Evolutionary conservation across 2,329 filamentous ascomycete species (phyloP), one percentile per base, ranked within the genome.

Genomic region (Trichoderma aggressivum): DNA sequence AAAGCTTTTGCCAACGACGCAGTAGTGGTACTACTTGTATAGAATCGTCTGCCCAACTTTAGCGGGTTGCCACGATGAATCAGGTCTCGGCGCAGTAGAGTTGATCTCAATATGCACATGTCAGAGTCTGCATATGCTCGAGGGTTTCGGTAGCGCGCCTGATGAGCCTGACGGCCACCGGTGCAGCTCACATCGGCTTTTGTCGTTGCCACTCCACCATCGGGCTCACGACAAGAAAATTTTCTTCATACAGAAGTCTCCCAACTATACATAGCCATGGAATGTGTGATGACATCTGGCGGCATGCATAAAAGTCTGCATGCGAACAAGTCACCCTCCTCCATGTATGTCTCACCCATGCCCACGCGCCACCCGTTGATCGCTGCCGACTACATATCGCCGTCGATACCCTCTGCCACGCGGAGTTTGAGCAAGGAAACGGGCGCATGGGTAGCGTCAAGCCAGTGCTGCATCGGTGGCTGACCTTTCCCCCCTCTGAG

Each of bases 401-500:
- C 69, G 61, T 60, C 53, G n/a, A 71, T 71, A 43, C n/a, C 68
- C 68, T 70, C 60, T 56, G 58, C 68, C 68, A 64, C 34, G 60
- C 61, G 68, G 47, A 65, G 60, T 53, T 64, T 66, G 53, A 55
- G 64, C 55, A 50, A 28, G 55, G 59, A 59, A 47, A 68, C 34
- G 53, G 64, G 64, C 53, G 64, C 36, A 32, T 68, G 64, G 36
- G 36, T 59, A 24, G 64, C 64, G n/a, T 68, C 55, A 47, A 34
- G 34, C 64, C 32, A 61, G 21, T 18, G 36, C 64, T 34, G 53
- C 64, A 59, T 58, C 55, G 32, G 62, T 36, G 55, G 14, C 53
- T 39, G 39, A 18, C 53, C 32, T 30, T 50, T 24, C 6, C 36
- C 34, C 43, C 60, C 58, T 65, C 30, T 11, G 8, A 59, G 30